A percentile compares a stretch with the other conserved stretches of the same genome.
phyloP scores from a whole-genome alignment of 1,139 yeast species.

The Scheffersomyces parashehatae region DNA sequence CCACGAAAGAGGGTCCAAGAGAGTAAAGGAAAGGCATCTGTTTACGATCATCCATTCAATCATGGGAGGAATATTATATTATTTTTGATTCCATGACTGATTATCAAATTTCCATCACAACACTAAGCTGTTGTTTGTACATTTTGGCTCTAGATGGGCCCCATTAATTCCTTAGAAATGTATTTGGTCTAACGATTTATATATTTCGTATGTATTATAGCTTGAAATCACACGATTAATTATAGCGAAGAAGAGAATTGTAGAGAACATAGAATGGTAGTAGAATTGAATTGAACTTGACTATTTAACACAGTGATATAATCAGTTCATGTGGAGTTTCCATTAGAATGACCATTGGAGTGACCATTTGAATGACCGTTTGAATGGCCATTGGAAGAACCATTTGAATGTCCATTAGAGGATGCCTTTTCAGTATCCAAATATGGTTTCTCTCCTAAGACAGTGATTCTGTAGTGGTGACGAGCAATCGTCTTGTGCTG shows the following conservation, averaged over 20 bases:
- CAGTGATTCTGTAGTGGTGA: conserved; percentile 20
- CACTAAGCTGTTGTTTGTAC: not conserved
- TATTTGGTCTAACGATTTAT: not conserved
- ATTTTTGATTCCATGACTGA: too few relatives aligned
- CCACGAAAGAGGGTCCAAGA: not conserved
- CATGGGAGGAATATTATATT: too few relatives aligned
- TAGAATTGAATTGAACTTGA: too few relatives aligned
- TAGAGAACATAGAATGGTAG: not conserved
- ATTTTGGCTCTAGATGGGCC: not conserved
- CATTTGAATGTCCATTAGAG: conserved; percentile 4
- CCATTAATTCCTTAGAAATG: too few relatives aligned
- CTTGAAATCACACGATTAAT: conserved; percentile 1
- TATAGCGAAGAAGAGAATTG: not conserved
- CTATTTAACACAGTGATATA: too few relatives aligned
- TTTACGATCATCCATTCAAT: too few relatives aligned
- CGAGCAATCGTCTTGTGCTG: conserved; percentile 9
- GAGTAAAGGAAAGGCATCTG: not conserved
- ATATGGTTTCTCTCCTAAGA: conserved; percentile 19
- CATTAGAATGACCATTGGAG: not conserved
- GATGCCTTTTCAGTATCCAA: conserved; percentile 6
- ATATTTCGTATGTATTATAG: conserved; percentile 1
- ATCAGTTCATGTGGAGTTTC: too few relatives aligned
- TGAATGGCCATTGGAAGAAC: conserved; percentile 5
- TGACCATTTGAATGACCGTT: not conserved
- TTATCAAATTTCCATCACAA: too few relatives aligned